phyloP scores from a whole-genome alignment of 345 rosid species.

The Syzygium oleosum region DNA sequence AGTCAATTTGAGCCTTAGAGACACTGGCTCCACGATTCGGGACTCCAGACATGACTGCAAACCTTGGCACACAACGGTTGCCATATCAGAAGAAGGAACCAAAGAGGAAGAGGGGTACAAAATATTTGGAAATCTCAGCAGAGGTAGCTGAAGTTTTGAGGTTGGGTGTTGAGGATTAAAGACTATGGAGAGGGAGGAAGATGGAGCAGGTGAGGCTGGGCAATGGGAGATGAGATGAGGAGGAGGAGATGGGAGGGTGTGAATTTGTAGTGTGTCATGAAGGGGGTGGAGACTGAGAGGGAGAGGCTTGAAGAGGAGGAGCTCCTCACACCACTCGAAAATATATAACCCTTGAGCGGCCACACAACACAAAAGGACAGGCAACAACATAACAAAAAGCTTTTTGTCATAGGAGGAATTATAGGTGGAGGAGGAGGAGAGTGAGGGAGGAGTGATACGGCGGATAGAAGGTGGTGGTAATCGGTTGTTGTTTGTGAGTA shows the following conservation, averaged over 20 bases:
- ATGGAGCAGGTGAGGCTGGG: neutral
- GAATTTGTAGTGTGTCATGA: constrained; percentile 41
- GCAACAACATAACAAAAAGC: neutral
- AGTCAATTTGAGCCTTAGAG: constrained; percentile 49
- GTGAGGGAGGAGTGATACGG: constrained; percentile 53
- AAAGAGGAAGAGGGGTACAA: neutral
- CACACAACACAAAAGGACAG: constrained; percentile 14
- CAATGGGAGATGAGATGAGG: constrained; percentile 12
- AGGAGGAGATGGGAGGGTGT: constrained; percentile 13
- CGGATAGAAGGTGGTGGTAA: constrained; percentile 78
- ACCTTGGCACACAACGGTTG: constrained; percentile 61
- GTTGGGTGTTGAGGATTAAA: too few relatives aligned
- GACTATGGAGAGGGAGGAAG: neutral
- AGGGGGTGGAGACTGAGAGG: neutral
- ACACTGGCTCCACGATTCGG: constrained; percentile 40
- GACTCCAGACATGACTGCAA: constrained; percentile 51
- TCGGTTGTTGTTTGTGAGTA: constrained; percentile 51
- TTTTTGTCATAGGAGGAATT: constrained; percentile 42
- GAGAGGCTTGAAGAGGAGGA: neutral
- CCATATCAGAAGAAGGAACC: constrained; percentile 22
- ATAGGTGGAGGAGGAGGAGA: constrained; percentile 42
- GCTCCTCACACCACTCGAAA: constrained; percentile 32
- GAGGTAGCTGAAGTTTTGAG: neutral
- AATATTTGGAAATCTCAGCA: neutral
- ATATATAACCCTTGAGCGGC: constrained; percentile 12